Evolutionary conservation across 176 grass and related monocot species (phyloP), one percentile per base, ranked within the genome.

Genomic region (Avena eriantha): DNA sequence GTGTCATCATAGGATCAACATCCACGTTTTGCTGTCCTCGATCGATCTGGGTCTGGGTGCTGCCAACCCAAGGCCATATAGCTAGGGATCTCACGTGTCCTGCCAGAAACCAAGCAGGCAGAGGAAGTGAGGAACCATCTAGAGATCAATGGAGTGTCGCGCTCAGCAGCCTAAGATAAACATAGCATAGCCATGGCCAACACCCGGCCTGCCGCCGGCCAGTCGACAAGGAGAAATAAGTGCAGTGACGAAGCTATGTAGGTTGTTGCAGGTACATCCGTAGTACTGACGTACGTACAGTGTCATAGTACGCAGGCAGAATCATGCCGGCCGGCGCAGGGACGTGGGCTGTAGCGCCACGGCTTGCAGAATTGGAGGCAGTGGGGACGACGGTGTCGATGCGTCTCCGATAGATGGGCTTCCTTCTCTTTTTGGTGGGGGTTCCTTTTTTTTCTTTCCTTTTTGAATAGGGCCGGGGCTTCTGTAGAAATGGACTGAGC

Each of bases 1-100:
- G 6, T 75, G 46, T 18, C 26, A 23, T 29, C 29, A 7, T 41
- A 26, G 53, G 43, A 64, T 73, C 69, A 74, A 3, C 19, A 1
- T 24, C 74, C 89, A 90, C 73, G 83, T 90, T 65, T 90, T 73
- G 73, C 46, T 90, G 84, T 90, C 80, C 29, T 79, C 43, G 43
- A 46, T 71, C 24, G 14, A 51, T 50, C 69, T 22, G 29, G 39
- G 7, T 41, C 39, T 41, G 58, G 11, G n/a, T 29, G 61, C 0
- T 35, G 64, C 61, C 63, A n/a, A 69, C 31, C 31, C 0, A 36
- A 41, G 31, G 13, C 57, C 48, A 26, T 41, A n/a, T 41, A n/a
- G 74, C 35, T 21, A 29, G 74, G 48, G 69, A 81, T 59, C 17
- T 65, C 61, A 53, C 45, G 23, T 84, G 41, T 34, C 24, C 61